These are phyloP conservation scores for Rhodotorula sp. DNA, from an alignment of 1,284 basidiomycete genomes.

Conservation along the genomic window DNA sequence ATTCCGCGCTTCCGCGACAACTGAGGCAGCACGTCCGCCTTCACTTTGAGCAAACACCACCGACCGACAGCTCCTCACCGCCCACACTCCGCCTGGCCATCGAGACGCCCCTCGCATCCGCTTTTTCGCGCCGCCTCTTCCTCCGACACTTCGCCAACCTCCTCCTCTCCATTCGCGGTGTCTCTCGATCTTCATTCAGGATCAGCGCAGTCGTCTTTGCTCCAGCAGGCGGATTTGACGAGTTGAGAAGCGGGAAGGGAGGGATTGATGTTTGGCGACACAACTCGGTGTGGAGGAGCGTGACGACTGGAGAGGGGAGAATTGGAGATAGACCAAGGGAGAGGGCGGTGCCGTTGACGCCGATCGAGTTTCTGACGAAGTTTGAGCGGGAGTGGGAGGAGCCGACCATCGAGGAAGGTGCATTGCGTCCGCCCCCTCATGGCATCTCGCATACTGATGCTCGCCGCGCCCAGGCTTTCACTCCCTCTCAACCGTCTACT, in stretches of 20 bases:
- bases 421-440: background rate
- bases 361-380: background rate
- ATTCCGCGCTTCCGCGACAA: too few relatives aligned
- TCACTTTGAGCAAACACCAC: background rate
- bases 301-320: too few relatives aligned
- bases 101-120: background rate
- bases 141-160: background rate
- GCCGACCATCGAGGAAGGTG: background rate
- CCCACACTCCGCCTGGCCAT: background rate
- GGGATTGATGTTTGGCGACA: conserved; percentile 1
- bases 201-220: background rate
- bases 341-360: background rate
- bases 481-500: background rate
- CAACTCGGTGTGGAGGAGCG: conserved; percentile 3
- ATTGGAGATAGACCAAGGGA: background rate
- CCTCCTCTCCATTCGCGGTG: background rate
- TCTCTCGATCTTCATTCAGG: background rate
- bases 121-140: background rate
- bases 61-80: background rate
- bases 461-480: conserved; percentile 1
- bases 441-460: too few relatives aligned
- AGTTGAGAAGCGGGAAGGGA: background rate
- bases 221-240: background rate
- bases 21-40: background rate
- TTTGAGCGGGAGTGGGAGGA: conserved; percentile 4